A percentile compares a stretch with the other conserved stretches of the same genome.
Evolutionary conservation across 495 filamentous ascomycete genomes (phyloP).

Genomic region (Terfezia claveryi): DNA sequence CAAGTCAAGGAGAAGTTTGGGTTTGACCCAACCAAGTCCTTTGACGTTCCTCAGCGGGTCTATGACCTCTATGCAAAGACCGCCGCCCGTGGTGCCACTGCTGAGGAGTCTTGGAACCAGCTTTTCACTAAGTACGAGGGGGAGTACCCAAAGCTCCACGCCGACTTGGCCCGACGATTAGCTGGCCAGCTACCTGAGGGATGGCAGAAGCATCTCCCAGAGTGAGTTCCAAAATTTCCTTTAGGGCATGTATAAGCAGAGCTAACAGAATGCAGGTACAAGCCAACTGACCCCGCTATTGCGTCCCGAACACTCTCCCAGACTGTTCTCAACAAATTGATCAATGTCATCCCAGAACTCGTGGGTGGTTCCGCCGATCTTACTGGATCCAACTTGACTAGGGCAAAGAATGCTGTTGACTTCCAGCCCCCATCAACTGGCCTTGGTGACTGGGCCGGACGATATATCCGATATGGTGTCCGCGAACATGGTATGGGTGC

Average conservation of each 20-base stretch:
- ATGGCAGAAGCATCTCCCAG: slow-evolving; percentile 86
- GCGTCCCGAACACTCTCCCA: slow-evolving; percentile 94
- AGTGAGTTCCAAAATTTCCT: slow-evolving; percentile 7
- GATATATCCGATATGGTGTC: slow-evolving; percentile 92
- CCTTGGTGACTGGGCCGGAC: slow-evolving; percentile 71
- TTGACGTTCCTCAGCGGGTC: slow-evolving; percentile 84
- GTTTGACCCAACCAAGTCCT: slow-evolving; percentile 84
- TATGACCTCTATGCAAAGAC: slow-evolving; percentile 77
- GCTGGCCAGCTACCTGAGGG: slow-evolving; percentile 74
- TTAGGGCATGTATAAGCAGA: background rate
- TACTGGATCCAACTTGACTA: slow-evolving; percentile 95
- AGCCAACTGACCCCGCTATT: slow-evolving; percentile 59
- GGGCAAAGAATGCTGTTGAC: slow-evolving; percentile 90
- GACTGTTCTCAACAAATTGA: slow-evolving; percentile 71
- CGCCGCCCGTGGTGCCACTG: slow-evolving; percentile 61
- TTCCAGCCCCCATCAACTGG: slow-evolving; percentile 79
- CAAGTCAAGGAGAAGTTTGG: slow-evolving; percentile 82
- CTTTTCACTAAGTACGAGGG: slow-evolving; percentile 67
- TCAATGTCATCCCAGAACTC: slow-evolving; percentile 66
- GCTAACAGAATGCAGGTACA: slow-evolving; percentile 32
- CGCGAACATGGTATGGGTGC: slow-evolving; percentile 96
- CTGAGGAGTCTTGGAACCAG: slow-evolving; percentile 88
- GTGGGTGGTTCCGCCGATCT: slow-evolving; percentile 91
- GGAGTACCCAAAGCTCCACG: slow-evolving; percentile 52
- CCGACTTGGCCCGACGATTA: slow-evolving; percentile 63